Percentiles rank a stretch among this genome's conserved stretches.
Evolutionary conservation across 169 alveolate genomes (phyloP).

Genomic region (Babesia bigemina): DNA sequence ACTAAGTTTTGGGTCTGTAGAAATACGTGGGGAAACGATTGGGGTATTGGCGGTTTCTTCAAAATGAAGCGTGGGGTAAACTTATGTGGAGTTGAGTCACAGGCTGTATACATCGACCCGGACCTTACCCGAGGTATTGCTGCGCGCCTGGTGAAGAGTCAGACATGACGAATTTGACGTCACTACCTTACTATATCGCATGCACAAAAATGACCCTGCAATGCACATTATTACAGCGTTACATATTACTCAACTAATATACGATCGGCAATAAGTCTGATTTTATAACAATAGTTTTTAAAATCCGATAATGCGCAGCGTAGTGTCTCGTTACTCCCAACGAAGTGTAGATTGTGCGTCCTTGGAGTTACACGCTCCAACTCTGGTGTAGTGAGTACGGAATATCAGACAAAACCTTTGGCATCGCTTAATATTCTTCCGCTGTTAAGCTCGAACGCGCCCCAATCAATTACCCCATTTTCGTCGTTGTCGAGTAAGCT

Average conservation of each 20-base stretch:
- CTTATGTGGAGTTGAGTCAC: constrained; percentile 85
- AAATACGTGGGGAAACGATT: constrained; percentile 80
- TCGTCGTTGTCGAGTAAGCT: constrained; percentile 30
- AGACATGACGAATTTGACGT: background rate
- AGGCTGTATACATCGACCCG: constrained; percentile 88
- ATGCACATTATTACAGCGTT: no score
- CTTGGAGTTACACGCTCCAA: no score
- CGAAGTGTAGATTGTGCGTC: no score
- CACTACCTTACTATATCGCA: no score
- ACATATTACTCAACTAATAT: no score
- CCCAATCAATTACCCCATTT: constrained; percentile 29
- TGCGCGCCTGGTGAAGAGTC: background rate
- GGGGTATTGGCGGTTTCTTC: constrained; percentile 83
- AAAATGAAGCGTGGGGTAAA: constrained; percentile 81
- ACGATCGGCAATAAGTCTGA: no score
- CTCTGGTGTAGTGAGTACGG: no score
- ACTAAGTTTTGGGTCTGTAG: constrained; percentile 84
- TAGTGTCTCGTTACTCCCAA: no score
- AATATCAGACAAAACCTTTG: background rate
- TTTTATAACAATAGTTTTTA: no score
- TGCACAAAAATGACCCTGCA: no score
- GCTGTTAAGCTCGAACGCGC: constrained; percentile 35
- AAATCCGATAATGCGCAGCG: no score
- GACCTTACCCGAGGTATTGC: constrained; percentile 59
- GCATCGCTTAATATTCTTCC: constrained; percentile 29